Conservation (phyloP, 2,329 filamentous ascomycete genomes). For the Metarhizium guizhouense region DNA sequence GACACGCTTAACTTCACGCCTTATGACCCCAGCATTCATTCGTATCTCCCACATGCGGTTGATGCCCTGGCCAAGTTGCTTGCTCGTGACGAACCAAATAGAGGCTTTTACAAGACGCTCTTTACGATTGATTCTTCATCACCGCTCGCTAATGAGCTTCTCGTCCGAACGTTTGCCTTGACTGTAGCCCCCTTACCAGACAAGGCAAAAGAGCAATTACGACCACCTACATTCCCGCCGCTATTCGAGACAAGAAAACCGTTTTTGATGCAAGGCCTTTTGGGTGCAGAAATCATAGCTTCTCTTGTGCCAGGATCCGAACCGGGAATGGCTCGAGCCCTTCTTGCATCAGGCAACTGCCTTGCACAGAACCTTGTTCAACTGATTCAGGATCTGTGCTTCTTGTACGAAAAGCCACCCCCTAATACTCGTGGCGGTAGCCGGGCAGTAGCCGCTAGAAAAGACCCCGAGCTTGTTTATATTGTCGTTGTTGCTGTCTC, state of each 20-base stretch:
- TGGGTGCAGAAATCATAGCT: conserved; percentile 82
- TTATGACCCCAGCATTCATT: conserved; percentile 74
- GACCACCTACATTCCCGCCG: conserved; percentile 50
- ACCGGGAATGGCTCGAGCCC: conserved; percentile 61
- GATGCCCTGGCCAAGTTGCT: conserved; percentile 87
- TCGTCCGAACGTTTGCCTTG: conserved; percentile 80
- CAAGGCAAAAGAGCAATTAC: conserved; percentile 38
- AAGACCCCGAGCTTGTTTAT: conserved; percentile 46
- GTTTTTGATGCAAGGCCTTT: conserved; percentile 81
- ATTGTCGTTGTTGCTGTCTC: conserved; percentile 61
- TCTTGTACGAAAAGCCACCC: conserved; percentile 39
- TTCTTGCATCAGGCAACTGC: conserved; percentile 76
- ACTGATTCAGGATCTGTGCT: conserved; percentile 64
- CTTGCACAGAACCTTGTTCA: conserved; percentile 74
- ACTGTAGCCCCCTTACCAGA: conserved; percentile 81
- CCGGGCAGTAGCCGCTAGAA: conserved; percentile 22
- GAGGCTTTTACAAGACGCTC: conserved; percentile 73
- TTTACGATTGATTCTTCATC: conserved; percentile 64
- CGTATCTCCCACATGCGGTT: conserved; percentile 81
- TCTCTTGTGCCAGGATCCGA: conserved; percentile 66
- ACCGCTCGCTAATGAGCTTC: conserved; percentile 62
- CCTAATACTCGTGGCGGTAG: conserved; percentile 17
- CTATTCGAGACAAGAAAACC: conserved; percentile 79
- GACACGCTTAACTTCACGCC: conserved; percentile 64
- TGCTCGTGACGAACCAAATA: conserved; percentile 87